Evolutionary conservation across 2,329 filamentous ascomycete species (phyloP), one percentile per base, ranked within the genome.

Genomic region (Calonectria leucothoes): DNA sequence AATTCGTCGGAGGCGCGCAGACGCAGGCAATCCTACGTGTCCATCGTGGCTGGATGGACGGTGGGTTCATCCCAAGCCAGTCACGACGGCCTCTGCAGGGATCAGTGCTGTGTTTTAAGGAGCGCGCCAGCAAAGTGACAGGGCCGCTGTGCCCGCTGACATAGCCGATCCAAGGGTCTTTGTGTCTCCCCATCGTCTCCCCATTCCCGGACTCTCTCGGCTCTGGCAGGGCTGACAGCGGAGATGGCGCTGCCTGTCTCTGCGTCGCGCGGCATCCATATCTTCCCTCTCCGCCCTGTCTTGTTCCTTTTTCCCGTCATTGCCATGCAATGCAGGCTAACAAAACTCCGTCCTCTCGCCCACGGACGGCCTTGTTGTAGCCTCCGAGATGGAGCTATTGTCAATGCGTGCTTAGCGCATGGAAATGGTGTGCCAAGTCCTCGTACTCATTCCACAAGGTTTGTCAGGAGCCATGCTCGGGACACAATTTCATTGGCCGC

Each of bases 1-100:
- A 27, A 61, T 61, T 61, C 55, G 55, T 61, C 55, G 11, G 55
- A 39, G 55, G 55, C 55, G 37, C 20, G 55, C 55, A 61, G 55
- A 15, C 14, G 51, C 33, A 25, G 55, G 55, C 55, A 27, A 23
- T 61, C 55, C 55, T 61, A 61, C 55, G 55, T 61, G 55, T 61
- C 35, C 55, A 61, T 61, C 39, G 55, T 61, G 33, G 55, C 55
- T 61, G 55, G 55, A 61, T 33, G 55, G 55, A n/a, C n/a, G n/a
- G 55, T 39, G 55, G 55, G 55, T 61, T 61, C 55, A 12, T 61
- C 55, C 55, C 55, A 61, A 29, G 37, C 55, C 55, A 61, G 55
- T 39, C 55, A 27, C 55, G 35, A 35, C n/a, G 55, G 55, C 17
- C 20, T 8, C 5, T 37, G 20, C 55, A 61, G 55, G 55, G 55